These are phyloP conservation scores for Plasmodium inui DNA, from an alignment of 169 alveolate genomes.

Conservation along the genomic window DNA sequence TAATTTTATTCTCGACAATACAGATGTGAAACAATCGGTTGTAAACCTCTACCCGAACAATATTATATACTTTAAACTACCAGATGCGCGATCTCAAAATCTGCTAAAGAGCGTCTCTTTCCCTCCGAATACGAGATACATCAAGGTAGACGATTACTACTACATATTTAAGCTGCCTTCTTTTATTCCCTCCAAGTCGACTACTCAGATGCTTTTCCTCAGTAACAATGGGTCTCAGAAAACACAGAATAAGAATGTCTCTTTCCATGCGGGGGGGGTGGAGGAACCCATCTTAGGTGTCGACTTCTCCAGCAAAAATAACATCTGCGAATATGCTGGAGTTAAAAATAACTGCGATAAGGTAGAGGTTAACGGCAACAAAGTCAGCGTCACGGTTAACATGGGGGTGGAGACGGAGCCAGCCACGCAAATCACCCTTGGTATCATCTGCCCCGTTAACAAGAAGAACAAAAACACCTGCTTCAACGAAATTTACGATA, in stretches of 20 bases:
- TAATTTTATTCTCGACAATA: constrained; percentile 14
- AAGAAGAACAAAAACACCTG: constrained; percentile 37
- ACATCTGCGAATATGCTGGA: constrained; percentile 1
- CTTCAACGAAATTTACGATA: constrained; percentile 33
- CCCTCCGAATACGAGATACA: constrained; percentile 28
- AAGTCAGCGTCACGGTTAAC: constrained; percentile 19
- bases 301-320: constrained; percentile 5
- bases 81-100: background rate
- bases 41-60: constrained; percentile 10
- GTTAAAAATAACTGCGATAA: constrained; percentile 3
- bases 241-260: background rate
- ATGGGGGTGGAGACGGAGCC: background rate
- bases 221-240: background rate
- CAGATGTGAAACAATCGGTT: background rate
- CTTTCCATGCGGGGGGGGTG: constrained; percentile 7
- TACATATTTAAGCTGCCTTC: constrained; percentile 32
- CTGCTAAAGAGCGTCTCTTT: background rate
- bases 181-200: background rate
- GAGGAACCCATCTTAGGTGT: background rate
- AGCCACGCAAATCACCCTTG: background rate
- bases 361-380: constrained; percentile 1
- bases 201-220: background rate
- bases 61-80: constrained; percentile 36
- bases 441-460: constrained; percentile 33
- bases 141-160: background rate